Evolutionary conservation across 148 eudicot genomes (phyloP), one percentile per base, ranked within the genome.

Genomic region (Amaranthus cruentus): DNA sequence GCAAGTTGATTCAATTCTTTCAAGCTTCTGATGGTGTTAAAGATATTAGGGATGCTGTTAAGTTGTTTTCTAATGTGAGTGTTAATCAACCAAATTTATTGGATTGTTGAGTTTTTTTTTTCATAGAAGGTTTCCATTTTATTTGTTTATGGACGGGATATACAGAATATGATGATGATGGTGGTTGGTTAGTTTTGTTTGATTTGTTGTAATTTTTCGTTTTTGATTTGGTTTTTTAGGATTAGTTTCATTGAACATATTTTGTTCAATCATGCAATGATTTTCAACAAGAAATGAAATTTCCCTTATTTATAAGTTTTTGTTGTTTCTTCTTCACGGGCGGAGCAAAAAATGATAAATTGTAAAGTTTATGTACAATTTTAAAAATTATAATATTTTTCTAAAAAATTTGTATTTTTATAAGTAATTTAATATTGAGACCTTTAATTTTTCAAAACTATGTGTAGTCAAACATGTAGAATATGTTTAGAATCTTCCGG

Each of bases 11-110:
- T 55, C 42, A 78, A 72, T 86, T 91, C 43, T 83, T 91, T 7
- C 67, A 75, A 13, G 78, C 47, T 57, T 83, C 74, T 79, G 78
- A 82, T 46, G 82, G 69, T 58, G 83, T 78, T 76, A 83, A 83
- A 13, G 97, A 91, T 71, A 57, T 86, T 55, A 89, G 97, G 70
- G 97, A 91, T 48, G 87, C 83, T 86, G 80, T 89, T 21, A 89
- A 79, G 82, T 38, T 58, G 11, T 71, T 71, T 77, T 60, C 52
- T 72, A 28, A 52, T 48, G 18, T 49, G 43, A 14, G 43, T 46
- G 6, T 12, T 74, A 28, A 28, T 28, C 68, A 70, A 6, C 53
- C 48, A 6, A 49, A 28, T 51, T 51, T 53, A 47, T 5, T 66
- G 15, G 68, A 51, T 48, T 43, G 21, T 65, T 57, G 51, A 13